Evolutionary conservation across 2,329 filamentous ascomycete genomes (phyloP).

Genomic region (Ophioceras dolichostomum): DNA sequence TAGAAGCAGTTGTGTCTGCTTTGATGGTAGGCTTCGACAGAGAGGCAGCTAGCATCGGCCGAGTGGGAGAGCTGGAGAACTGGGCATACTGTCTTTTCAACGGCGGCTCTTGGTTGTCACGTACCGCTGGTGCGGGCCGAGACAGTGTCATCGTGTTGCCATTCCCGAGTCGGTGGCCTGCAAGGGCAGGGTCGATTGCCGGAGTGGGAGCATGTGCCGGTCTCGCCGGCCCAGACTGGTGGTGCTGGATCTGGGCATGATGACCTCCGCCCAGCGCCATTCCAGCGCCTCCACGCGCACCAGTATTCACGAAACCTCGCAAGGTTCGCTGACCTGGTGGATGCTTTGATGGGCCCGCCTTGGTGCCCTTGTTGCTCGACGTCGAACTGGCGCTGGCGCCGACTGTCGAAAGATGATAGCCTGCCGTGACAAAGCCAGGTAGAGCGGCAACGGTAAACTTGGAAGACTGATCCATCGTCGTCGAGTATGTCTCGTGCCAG

Average conservation of each 20-base stretch:
- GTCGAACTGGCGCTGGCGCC: slow-evolving; percentile 12
- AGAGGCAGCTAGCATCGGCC: too few species aligned
- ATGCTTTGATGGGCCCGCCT: not conserved
- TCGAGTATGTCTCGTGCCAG: slow-evolving; percentile 34
- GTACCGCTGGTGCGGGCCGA: slow-evolving; percentile 16
- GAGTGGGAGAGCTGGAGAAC: slow-evolving; percentile 44
- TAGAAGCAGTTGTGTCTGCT: too few species aligned
- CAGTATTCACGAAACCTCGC: too few species aligned
- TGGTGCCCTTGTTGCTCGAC: not conserved
- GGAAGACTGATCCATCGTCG: slow-evolving; percentile 48
- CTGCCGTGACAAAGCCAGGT: slow-evolving; percentile 50
- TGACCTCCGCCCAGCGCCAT: too few species aligned
- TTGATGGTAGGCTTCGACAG: too few species aligned
- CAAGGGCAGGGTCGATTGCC: slow-evolving; percentile 18
- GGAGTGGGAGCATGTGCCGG: slow-evolving; percentile 3
- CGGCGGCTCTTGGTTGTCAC: slow-evolving; percentile 10
- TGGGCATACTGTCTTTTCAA: slow-evolving; percentile 36
- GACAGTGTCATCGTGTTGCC: slow-evolving; percentile 16
- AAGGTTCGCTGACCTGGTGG: slow-evolving; percentile 28
- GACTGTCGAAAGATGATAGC: slow-evolving; percentile 36
- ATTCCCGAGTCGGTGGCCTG: slow-evolving; percentile 28
- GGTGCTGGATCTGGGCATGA: too few species aligned
- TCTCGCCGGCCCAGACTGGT: slow-evolving; percentile 5
- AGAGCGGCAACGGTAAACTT: slow-evolving; percentile 47
- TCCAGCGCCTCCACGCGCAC: too few species aligned